These are phyloP conservation scores for Chlorella sorokiniana DNA, from an alignment of 139 green algal species.

Conservation along the genomic window DNA sequence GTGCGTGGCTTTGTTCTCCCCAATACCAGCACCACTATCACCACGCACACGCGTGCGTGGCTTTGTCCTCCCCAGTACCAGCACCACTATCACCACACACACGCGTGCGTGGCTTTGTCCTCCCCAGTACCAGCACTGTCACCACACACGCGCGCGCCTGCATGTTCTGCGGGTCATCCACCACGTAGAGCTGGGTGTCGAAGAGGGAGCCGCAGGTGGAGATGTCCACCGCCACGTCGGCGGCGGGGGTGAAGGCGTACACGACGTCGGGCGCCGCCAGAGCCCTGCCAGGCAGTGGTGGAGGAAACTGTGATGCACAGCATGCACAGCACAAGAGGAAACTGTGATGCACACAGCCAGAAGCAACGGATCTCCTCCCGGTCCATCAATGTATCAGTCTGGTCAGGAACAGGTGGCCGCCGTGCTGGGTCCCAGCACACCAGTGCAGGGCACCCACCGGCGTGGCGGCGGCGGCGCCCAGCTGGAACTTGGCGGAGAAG, in stretches of 20 bases:
- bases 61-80: too few relatives aligned
- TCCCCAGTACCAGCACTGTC: background rate
- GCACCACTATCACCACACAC: too few relatives aligned
- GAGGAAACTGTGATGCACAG: background rate
- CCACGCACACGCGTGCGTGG: too few relatives aligned
- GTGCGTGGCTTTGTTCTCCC: too few relatives aligned
- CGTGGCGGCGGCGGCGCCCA: background rate
- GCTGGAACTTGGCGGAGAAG: conserved; percentile 35
- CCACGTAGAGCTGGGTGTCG: conserved; percentile 52
- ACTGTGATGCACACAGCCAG: too few relatives aligned
- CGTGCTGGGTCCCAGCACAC: background rate
- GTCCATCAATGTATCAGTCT: too few relatives aligned
- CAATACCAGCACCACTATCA: too few relatives aligned
- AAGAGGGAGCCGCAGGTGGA: conserved; percentile 59
- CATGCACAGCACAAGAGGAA: background rate
- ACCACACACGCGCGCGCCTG: background rate
- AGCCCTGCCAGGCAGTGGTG: background rate
- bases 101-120: too few relatives aligned
- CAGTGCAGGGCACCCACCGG: background rate
- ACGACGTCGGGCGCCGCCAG: conserved; percentile 45
- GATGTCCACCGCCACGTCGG: conserved; percentile 30
- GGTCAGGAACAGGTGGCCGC: too few relatives aligned
- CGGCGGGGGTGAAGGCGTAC: conserved; percentile 42
- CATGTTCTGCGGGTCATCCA: conserved; percentile 17
- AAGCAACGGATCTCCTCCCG: too few relatives aligned